Base-by-base conservation (phyloP, 495 filamentous ascomycete genomes). In the Rostrohypoxylon terebratum region DNA sequence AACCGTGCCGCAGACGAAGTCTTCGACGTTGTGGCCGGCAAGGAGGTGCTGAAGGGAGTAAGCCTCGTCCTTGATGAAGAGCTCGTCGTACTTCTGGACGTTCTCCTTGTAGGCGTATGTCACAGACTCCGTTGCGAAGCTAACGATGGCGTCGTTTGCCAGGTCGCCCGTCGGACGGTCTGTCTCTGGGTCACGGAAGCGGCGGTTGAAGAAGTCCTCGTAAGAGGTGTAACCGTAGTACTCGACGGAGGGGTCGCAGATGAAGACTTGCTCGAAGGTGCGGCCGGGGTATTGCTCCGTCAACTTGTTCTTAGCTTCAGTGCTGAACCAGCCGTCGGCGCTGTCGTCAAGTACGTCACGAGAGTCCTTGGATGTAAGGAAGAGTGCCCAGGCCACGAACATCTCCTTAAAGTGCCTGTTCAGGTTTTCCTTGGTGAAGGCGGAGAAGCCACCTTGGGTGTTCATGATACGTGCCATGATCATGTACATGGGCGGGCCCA, bases 161-260 rank as follows among this genome's bases (percentile, higher is more conserved):
- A 83, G 83, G 0, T 73, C 67, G 0, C 78, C 81, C 20, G 89
- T 77, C 5, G 88, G 87, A 0, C 88, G 82, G 3, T 86, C 77
- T 9, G 77, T 83, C 0, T 79, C 68, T 61, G 58, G 58, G 40
- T 61, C 23, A 0, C 75, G 77, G 71, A 88, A 87, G 0, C 78
- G 13, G 21, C 91, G 85, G 1, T 87, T 90, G 79, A 93, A 93
- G 79, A 92, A 93, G 67, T 89, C 81, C 68, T 93, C 90, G 90
- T 90, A 92, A 0, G 89, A 91, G 54, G 82, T 85, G 80, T 82
- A 93, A 36, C 90, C 90, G 73, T 85, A 79, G 67, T 89, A 67
- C 40, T 76, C 72, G 1, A 77, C 62, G 0, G 53, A 64, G 1
- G 84, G 82, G 21, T 89, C 81, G 63, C 85, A 86, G 9, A 74